phyloP scores from a whole-genome alignment of 345 rosid genomes.

The Cochlearia excelsa region DNA sequence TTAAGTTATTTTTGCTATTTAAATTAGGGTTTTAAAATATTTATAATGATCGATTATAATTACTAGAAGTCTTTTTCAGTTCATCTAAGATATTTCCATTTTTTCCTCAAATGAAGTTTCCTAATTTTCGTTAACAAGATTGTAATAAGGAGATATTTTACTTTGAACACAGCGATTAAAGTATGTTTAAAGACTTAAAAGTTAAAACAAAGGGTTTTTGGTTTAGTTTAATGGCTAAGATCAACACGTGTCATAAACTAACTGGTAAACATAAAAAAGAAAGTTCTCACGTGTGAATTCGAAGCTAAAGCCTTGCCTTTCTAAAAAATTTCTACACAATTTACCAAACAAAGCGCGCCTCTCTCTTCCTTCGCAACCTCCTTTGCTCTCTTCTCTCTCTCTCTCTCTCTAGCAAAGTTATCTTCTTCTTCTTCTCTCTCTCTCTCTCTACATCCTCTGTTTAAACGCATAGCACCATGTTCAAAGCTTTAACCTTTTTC shows the following conservation, averaged over 20 bases:
- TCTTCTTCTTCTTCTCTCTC: not conserved
- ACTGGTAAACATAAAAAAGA: slow-evolving; percentile 21
- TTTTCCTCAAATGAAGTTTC: too few relatives aligned
- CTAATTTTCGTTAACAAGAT: not conserved
- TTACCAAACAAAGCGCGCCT: slow-evolving; percentile 36
- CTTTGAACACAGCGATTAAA: not conserved
- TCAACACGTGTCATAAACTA: not conserved
- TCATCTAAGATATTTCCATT: too few relatives aligned
- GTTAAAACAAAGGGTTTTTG: not conserved
- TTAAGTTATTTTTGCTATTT: too few relatives aligned
- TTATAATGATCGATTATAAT: too few relatives aligned
- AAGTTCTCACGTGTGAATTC: slow-evolving; percentile 34
- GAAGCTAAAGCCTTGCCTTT: slow-evolving; percentile 22
- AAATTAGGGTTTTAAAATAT: too few relatives aligned
- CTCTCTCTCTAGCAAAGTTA: not conserved
- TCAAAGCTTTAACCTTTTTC: slow-evolving; percentile 10
- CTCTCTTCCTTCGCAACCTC: slow-evolving; percentile 29
- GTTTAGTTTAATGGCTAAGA: slow-evolving; percentile 3
- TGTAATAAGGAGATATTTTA: too few relatives aligned
- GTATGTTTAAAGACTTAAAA: too few relatives aligned
- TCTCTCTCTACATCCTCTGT: not conserved
- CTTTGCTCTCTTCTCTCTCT: not conserved
- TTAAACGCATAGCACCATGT: slow-evolving; percentile 17
- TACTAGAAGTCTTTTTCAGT: too few relatives aligned
- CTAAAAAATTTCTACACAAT: slow-evolving; percentile 25